Conservation (phyloP, 2,329 filamentous ascomycete genomes). For the Alternaria sp. region DNA sequence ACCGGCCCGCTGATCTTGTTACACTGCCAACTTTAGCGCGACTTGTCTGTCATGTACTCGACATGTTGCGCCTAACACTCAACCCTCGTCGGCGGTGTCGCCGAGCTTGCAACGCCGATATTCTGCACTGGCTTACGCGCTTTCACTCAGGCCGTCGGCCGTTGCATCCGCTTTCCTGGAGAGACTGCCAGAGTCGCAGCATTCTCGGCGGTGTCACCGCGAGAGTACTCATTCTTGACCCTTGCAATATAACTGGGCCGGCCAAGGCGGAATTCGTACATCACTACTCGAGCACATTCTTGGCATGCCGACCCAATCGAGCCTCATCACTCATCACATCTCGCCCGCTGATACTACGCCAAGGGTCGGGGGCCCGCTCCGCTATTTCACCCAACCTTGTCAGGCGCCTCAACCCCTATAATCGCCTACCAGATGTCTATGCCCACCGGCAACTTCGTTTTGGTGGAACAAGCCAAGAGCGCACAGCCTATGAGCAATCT, state of each 20-base stretch:
- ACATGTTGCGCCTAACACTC: not conserved
- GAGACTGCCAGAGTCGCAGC: slow-evolving; percentile 26
- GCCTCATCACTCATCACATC: slow-evolving; percentile 8
- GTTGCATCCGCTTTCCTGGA: slow-evolving; percentile 11
- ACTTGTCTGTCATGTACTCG: not conserved
- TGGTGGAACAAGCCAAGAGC: slow-evolving; percentile 19
- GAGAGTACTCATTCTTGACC: slow-evolving; percentile 23
- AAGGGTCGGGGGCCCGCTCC: slow-evolving; percentile 31
- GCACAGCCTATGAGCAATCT: slow-evolving; percentile 17
- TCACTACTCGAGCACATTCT: slow-evolving; percentile 19
- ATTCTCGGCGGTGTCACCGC: slow-evolving; percentile 32
- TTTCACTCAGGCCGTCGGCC: slow-evolving; percentile 2
- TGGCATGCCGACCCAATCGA: slow-evolving; percentile 30
- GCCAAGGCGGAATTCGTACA: slow-evolving; percentile 33
- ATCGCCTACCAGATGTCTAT: slow-evolving; percentile 4
- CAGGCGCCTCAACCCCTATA: slow-evolving; percentile 22
- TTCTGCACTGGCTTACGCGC: not conserved
- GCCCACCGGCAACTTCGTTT: slow-evolving; percentile 3
- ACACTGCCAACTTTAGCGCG: slow-evolving; percentile 17
- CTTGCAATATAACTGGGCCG: slow-evolving; percentile 24
- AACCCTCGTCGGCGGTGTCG: slow-evolving; percentile 9
- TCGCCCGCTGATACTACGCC: slow-evolving; percentile 26
- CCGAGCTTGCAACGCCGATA: not conserved
- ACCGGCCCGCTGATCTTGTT: slow-evolving; percentile 15
- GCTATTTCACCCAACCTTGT: slow-evolving; percentile 21